phyloP scores from a whole-genome alignment of 345 rosid genomes.

The Cardamine resedifolia region DNA sequence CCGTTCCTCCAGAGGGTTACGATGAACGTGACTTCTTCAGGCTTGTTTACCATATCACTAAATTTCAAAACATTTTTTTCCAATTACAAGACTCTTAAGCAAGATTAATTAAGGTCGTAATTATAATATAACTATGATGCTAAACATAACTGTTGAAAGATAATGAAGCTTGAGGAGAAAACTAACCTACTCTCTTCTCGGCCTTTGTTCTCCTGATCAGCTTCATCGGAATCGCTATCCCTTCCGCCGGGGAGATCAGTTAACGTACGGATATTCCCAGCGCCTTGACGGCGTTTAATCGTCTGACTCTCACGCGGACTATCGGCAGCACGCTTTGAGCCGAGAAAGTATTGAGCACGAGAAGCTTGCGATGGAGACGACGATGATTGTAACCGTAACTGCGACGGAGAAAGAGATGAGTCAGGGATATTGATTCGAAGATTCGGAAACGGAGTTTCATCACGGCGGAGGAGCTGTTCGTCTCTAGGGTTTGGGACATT shows the following conservation, averaged over 20 bases:
- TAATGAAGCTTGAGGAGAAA: neutral
- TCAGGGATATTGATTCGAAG: neutral
- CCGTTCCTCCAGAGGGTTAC: constrained; percentile 77
- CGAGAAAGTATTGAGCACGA: neutral
- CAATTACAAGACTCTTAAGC: too few relatives aligned
- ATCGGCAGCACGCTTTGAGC: neutral
- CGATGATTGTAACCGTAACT: constrained; percentile 36
- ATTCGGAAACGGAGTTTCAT: neutral
- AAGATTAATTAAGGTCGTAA: too few relatives aligned
- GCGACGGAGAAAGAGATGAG: constrained; percentile 42
- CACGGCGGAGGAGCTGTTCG: constrained; percentile 21
- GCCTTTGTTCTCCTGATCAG: neutral
- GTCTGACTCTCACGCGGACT: neutral
- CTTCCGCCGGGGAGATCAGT: neutral
- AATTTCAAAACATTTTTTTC: too few relatives aligned
- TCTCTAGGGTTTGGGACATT: constrained; percentile 18
- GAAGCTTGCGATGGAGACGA: neutral
- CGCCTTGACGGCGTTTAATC: neutral
- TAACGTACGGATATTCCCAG: neutral
- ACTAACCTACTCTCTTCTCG: neutral
- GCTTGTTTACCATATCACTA: neutral
- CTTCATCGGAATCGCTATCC: neutral
- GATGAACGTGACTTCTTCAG: constrained; percentile 20
- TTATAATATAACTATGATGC: too few relatives aligned
- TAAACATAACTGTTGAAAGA: neutral